These are phyloP conservation scores for Paraphoma sp. DNA, from an alignment of 2,329 filamentous ascomycete species.

Conservation along the genomic window DNA sequence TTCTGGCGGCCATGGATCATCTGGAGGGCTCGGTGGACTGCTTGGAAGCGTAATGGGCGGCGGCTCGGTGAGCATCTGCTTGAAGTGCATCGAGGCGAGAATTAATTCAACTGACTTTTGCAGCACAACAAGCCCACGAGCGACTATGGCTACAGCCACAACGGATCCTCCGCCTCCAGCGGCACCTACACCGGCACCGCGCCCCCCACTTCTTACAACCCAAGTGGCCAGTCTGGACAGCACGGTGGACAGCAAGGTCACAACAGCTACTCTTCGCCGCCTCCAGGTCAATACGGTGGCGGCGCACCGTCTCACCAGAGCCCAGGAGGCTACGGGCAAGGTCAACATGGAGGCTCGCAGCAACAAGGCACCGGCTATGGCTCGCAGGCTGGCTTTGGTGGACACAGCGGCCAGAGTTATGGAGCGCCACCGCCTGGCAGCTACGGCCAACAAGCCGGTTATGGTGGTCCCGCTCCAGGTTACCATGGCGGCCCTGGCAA, in stretches of 20 bases:
- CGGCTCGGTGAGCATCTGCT: constrained; percentile 37
- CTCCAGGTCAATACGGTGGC: constrained; percentile 25
- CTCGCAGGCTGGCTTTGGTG: constrained; percentile 31
- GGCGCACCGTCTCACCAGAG: constrained; percentile 25
- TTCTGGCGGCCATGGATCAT: constrained; percentile 15
- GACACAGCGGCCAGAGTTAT: constrained; percentile 24
- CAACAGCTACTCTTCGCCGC: constrained; percentile 23
- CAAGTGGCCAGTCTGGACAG: constrained; percentile 36
- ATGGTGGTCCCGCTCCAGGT: constrained; percentile 35
- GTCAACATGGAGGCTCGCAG: constrained; percentile 19
- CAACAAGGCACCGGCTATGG: constrained; percentile 22
- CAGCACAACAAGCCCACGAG: constrained; percentile 45
- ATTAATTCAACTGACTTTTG: constrained; percentile 7
- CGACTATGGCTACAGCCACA: constrained; percentile 65
- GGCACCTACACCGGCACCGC: constrained; percentile 68
- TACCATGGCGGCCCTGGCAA: constrained; percentile 38
- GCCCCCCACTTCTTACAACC: constrained; percentile 68
- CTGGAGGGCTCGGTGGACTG: constrained; percentile 34
- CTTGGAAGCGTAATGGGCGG: constrained; percentile 46
- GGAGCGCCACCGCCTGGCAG: constrained; percentile 21
- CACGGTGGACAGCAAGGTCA: constrained; percentile 28
- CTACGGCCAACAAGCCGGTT: constrained; percentile 40
- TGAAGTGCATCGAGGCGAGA: not conserved
- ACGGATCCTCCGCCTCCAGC: constrained; percentile 55
- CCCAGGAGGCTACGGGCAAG: constrained; percentile 13